phyloP scores from a whole-genome alignment of 108 stramenopile species.

The Licmophora abbreviata region DNA sequence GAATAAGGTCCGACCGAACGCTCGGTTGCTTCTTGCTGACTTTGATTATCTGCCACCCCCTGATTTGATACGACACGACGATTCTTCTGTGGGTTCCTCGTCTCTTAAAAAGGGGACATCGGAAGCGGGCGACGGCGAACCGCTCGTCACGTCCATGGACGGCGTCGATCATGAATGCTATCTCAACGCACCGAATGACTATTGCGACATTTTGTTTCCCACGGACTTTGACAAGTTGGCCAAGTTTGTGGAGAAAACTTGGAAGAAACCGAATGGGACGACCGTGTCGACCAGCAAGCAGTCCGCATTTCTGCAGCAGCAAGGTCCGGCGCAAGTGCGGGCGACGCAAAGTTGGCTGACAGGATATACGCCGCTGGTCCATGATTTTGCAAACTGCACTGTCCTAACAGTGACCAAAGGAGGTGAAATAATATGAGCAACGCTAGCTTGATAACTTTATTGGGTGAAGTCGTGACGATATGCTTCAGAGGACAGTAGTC shows the following conservation, averaged over 20 bases:
- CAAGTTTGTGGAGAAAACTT: slow-evolving; percentile 16
- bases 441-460: no score
- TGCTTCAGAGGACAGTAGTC: neutral
- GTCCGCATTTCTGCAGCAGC: slow-evolving; percentile 47
- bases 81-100: slow-evolving; percentile 2
- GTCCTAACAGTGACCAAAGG: slow-evolving; percentile 38
- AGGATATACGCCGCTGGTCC: slow-evolving; percentile 66
- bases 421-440: no score
- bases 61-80: slow-evolving; percentile 20
- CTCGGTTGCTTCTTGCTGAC: slow-evolving; percentile 58
- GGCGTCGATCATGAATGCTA: slow-evolving; percentile 59
- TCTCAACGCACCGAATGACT: slow-evolving; percentile 30
- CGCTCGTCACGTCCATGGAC: slow-evolving; percentile 71
- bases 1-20: slow-evolving; percentile 44
- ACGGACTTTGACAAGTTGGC: slow-evolving; percentile 61
- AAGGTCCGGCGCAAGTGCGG: slow-evolving; percentile 49
- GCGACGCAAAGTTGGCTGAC: slow-evolving; percentile 70
- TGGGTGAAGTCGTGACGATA: no score
- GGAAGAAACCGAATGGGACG: neutral
- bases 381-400: slow-evolving; percentile 79
- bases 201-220: slow-evolving; percentile 78
- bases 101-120: slow-evolving; percentile 1
- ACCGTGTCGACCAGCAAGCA: slow-evolving; percentile 49
- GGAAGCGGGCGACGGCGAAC: slow-evolving; percentile 39
- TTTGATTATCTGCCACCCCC: slow-evolving; percentile 60